Conservation (phyloP, 345 rosid genomes). For the Xanthoceras sorbifolium region DNA sequence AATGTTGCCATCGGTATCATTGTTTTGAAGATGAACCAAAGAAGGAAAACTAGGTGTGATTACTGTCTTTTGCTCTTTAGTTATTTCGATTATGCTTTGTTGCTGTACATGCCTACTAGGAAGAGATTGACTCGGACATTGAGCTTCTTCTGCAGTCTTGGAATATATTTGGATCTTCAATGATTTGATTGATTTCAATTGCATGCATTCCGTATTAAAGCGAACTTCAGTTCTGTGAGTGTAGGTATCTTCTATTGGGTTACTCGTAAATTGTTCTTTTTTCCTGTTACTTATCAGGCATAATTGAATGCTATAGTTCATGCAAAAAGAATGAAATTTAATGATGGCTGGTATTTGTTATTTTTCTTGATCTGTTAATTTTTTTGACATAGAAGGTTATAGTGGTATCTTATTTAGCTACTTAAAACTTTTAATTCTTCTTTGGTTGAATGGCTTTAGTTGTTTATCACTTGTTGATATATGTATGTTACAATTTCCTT, state of each 20-base stretch:
- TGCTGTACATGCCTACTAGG: not conserved
- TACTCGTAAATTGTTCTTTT: not conserved
- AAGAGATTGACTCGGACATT: not conserved
- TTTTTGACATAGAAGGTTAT: not conserved
- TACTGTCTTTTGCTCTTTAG: too few species aligned
- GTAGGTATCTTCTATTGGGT: not conserved
- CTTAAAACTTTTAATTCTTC: not conserved
- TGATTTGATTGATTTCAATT: slow-evolving; percentile 3
- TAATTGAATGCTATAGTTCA: not conserved
- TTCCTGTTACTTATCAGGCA: not conserved
- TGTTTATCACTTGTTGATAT: not conserved
- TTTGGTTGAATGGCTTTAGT: not conserved
- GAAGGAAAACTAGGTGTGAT: not conserved
- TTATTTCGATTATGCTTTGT: too few species aligned
- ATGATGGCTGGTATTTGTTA: not conserved
- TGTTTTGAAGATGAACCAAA: not conserved
- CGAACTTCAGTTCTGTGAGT: not conserved
- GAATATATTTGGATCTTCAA: not conserved
- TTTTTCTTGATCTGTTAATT: not conserved
- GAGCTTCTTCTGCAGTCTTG: not conserved
- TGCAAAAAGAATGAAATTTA: not conserved
- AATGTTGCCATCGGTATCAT: not conserved
- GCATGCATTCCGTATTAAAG: not conserved
- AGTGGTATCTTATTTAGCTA: not conserved
- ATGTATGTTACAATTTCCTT: not conserved